Evolutionary conservation across 371 early-diverging fungal genomes (phyloP), one percentile per base, ranked within the genome.

Genomic region (Mycotypha africana): DNA sequence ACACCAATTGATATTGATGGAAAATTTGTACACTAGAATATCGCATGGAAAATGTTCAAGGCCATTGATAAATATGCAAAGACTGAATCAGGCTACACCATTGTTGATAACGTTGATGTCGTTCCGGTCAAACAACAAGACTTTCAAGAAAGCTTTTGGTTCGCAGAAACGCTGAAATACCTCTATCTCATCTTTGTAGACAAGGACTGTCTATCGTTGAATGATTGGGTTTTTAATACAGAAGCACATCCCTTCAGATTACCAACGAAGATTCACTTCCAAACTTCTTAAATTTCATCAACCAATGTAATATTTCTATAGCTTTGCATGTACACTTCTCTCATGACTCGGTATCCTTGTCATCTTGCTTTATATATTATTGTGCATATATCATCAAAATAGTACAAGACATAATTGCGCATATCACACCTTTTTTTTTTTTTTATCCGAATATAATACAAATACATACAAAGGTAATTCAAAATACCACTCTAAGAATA

Each of bases 161-260:
- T 92, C 51, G 89, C 86, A 0, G 92, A 95, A 53, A 93, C 94
- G 2, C 70, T 95, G 34, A 95, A 95, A 62, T 95, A 94, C 53
- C 70, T 93, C 15, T 94, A 90, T 64, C 65, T 93, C 44, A 74
- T 89, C 20, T 94, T 94, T 63, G 67, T 69, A 17, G 76, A 80
- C 24, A 55, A 64, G 20, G 58, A 63, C 8, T 37, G 76, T 16
- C 48, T 84, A 2, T 74, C 86, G 12, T 63, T 92, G 42, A 78
- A 86, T 47, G 60, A 85, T 44, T 89, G 70, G 42, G 79, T 91
- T 8, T 72, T 85, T 32, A 91, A 79, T 30, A 88, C 91, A 0
- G 88, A 88, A 52, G 91, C 86, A 0, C 91, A 91, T 60, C 85
- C 88, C 25, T 63, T 81, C 26, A 64, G 47, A 34, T 15, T 64